These are phyloP conservation scores for Leccinum variicolor DNA, from an alignment of 768 basidiomycete species.

Conservation along the genomic window DNA sequence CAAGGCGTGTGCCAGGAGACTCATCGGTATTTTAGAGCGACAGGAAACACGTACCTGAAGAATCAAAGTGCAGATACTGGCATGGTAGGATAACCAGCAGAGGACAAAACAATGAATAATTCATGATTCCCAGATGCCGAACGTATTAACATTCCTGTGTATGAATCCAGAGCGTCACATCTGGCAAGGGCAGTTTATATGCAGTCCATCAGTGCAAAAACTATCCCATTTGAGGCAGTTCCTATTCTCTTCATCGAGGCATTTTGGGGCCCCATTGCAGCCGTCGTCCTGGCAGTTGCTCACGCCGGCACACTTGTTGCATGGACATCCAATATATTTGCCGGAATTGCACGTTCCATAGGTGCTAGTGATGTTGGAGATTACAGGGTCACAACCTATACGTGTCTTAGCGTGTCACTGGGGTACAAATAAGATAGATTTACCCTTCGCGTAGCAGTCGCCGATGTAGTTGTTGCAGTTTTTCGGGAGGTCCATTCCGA, in stretches of 20 bases:
- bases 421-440: not conserved
- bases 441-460: not conserved
- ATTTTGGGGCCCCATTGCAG: not conserved
- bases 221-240: not conserved
- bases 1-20: too few relatives aligned
- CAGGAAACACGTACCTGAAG: too few relatives aligned
- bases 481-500: not conserved
- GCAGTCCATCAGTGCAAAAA: not conserved
- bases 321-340: not conserved
- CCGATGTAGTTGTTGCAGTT: not conserved
- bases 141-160: too few relatives aligned
- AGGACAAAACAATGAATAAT: too few relatives aligned
- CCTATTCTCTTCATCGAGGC: not conserved
- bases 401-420: not conserved
- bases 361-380: not conserved
- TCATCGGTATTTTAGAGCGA: too few relatives aligned
- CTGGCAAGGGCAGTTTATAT: not conserved
- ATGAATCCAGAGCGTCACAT: too few relatives aligned
- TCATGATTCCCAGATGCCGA: too few relatives aligned
- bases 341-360: not conserved
- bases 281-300: not conserved
- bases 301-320: not conserved
- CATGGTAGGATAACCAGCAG: too few relatives aligned
- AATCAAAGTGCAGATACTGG: too few relatives aligned
- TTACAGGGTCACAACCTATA: not conserved